phyloP scores from a whole-genome alignment of 306 rosid genomes.

The Medicago arabica region DNA sequence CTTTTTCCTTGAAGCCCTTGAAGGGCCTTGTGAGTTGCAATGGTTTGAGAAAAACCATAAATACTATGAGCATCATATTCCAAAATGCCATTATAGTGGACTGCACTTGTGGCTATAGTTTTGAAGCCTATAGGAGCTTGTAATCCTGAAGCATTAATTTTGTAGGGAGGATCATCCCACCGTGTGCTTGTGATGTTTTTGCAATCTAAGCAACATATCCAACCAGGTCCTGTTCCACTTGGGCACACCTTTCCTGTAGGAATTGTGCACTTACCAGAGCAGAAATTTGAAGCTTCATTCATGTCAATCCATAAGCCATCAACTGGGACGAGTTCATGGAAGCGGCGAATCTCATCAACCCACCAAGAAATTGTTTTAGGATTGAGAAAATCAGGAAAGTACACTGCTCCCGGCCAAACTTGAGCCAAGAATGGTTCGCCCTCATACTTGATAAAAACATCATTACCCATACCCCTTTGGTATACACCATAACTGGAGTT shows the following conservation, averaged over 20 bases:
- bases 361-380: conserved; percentile 93
- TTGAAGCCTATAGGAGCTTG: conserved; percentile 79
- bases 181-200: conserved; percentile 73
- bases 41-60: conserved; percentile 78
- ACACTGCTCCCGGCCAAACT: conserved; percentile 96
- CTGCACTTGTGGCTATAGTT: conserved; percentile 92
- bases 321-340: conserved; percentile 91
- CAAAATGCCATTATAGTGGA: conserved; percentile 77
- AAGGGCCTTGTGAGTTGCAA: conserved; percentile 88
- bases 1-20: conserved; percentile 83
- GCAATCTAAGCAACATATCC: conserved; percentile 89
- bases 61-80: conserved; percentile 94
- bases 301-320: conserved; percentile 98
- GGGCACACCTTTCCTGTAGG: conserved; percentile 66
- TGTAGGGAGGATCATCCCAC: conserved; percentile 97
- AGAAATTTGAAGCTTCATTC: conserved; percentile 89
- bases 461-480: conserved; percentile 72
- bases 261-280: conserved; percentile 79
- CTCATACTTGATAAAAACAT: conserved; percentile 83
- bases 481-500: conserved; percentile 77
- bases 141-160: conserved; percentile 85
- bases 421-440: conserved; percentile 85
- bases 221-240: conserved; percentile 67
- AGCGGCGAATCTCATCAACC: conserved; percentile 84
- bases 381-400: conserved; percentile 89